Base-by-base conservation (phyloP, 1,284 basidiomycete species). In the Pisolithus thermaeus region DNA sequence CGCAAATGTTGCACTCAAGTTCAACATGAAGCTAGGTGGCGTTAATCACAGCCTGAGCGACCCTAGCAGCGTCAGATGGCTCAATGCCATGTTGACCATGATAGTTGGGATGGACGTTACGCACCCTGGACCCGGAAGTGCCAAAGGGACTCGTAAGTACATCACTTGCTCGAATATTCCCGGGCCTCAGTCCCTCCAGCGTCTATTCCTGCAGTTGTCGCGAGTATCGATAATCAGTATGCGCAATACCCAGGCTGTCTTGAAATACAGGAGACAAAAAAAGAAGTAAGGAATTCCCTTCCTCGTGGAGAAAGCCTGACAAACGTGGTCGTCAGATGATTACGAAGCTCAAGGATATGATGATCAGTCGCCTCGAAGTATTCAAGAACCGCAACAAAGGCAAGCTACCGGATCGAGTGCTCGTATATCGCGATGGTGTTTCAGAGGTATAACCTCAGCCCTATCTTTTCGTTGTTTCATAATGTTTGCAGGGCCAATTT, bases 101-200 rank as follows among this genome's bases (percentile, higher is more conserved):
- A 63, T 92, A 28, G 80, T 91, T 9, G 89, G 89, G 4, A 90
- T 90, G 68, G 89, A 92, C 60, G 89, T 92, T 14, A 90, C 88
- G 1, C 90, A 91, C 67, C 86, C 87, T 22, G 83, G 85, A 16
- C 78, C 76, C 4, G 81, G 81, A 0, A 84, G 83, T 55, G 75
- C 77, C 56, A 75, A 71, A 55, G 83, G 81, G 9, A 87, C 77
- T 3, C 68, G 67, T 70, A 51, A 53, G 66, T 39, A 20, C 20
- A 22, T 52, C 4, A 0, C n/a, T 28, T 27, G 32, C 22, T 49
- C 22, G 1, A n/a, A 16, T 46, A 25, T 8, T 28, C 2, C 6
- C 46, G 20, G 27, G 23, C 12, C n/a, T 3, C 51, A 20, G 55
- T 30, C 9, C 2, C 20, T 16, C 30, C 47, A 70, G 89, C 90